phyloP scores from a whole-genome alignment of 345 rosid genomes.

The Arabidopsis arenosa region DNA sequence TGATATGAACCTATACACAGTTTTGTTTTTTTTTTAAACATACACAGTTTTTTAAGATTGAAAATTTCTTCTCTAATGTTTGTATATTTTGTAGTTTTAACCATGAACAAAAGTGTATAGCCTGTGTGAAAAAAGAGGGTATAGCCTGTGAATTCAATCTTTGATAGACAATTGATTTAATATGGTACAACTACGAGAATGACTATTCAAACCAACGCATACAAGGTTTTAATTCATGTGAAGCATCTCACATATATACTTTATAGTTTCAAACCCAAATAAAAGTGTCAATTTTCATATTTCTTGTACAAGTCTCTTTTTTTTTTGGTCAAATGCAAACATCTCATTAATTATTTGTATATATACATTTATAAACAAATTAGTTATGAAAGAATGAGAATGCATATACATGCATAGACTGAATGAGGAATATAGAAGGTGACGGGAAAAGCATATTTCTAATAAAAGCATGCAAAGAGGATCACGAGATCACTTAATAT shows the following conservation, averaged over 20 bases:
- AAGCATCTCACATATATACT: not conserved
- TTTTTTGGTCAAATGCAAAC: conserved; percentile 2
- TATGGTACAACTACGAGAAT: not conserved
- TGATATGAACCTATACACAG: not conserved
- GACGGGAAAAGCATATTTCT: conserved; percentile 49
- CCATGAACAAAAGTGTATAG: not conserved
- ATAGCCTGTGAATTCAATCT: not conserved
- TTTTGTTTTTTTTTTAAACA: too few species aligned
- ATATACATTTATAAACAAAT: not conserved
- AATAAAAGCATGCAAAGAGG: conserved; percentile 48
- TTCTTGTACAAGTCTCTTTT: conserved; percentile 12
- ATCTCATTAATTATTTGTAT: conserved; percentile 11
- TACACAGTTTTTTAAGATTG: not conserved
- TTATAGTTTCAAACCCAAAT: conserved; percentile 1
- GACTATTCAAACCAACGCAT: not conserved
- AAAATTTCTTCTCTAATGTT: not conserved
- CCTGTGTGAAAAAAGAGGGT: not conserved
- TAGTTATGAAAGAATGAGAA: conserved; percentile 21
- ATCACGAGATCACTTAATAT: conserved; percentile 47
- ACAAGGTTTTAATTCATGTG: not conserved
- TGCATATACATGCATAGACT: conserved; percentile 8
- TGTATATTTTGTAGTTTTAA: not conserved
- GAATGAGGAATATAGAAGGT: conserved; percentile 39
- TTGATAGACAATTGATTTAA: not conserved
- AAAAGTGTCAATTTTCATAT: not conserved